Evolutionary conservation across 148 eudicot species (phyloP), one percentile per base, ranked within the genome.

Genomic region (Dysphania ambrosioides): DNA sequence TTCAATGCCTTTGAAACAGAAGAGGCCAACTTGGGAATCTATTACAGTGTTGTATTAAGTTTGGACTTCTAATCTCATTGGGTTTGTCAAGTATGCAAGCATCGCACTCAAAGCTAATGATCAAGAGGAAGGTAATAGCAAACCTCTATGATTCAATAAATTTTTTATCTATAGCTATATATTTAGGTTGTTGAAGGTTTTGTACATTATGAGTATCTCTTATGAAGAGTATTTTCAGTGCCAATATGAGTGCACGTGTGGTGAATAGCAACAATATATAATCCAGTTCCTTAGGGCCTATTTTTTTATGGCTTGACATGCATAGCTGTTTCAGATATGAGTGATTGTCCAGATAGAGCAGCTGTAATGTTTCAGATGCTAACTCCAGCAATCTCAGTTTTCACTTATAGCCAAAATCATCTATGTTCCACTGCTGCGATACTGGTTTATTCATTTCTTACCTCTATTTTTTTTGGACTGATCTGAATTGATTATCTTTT

Each of bases 341-440:
- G 63, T n/a, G n/a, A n/a, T n/a, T n/a, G n/a, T n/a, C n/a, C n/a
- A n/a, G n/a, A n/a, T n/a, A n/a, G n/a, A n/a, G n/a, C 12, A 8
- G 11, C 12, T 59, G 34, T 24, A 27, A n/a, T n/a, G n/a, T n/a
- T n/a, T n/a, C n/a, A n/a, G n/a, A 82, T 87, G 76, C 89, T 89
- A 59, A 89, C 93, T 38, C 93, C 93, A 73, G 93, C 94, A 29
- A 90, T 88, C 53, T 90, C 91, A 82, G 93, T 91, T 89, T 27
- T 75, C 64, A 59, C 58, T 71, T 67, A 32, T 27, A 72, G n/a
- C 51, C n/a, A 44, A 31, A 15, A 29, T 6, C 57, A 36, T 66
- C 57, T 21, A 23, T n/a, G 42, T 57, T 73, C 31, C 13, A 1
- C 11, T 29, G 36, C 18, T 56, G 40, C 24, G 21, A 35, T 36